These are phyloP conservation scores for Lyophyllum semitale DNA, from an alignment of 768 basidiomycete species.

Conservation along the genomic window DNA sequence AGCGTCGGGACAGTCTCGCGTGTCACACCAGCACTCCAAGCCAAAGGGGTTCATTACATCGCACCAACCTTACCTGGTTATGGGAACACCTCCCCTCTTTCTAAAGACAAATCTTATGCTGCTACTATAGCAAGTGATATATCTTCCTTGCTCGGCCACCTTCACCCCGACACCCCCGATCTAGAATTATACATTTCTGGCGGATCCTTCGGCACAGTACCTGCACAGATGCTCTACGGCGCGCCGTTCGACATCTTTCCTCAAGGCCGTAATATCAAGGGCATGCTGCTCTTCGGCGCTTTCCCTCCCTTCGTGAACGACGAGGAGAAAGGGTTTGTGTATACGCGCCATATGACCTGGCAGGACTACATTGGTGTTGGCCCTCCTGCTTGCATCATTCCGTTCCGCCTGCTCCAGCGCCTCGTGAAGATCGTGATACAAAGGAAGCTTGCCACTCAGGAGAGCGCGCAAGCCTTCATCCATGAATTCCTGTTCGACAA, in stretches of 20 bases:
- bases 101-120: conserved; percentile 30
- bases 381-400: conserved; percentile 33
- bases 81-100: conserved; percentile 42
- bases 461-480: conserved; percentile 38
- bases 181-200: conserved; percentile 45
- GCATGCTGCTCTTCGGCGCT: conserved; percentile 40
- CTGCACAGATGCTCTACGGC: conserved; percentile 53
- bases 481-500: conserved; percentile 32
- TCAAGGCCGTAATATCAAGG: conserved; percentile 41
- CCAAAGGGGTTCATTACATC: conserved; percentile 33
- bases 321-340: conserved; percentile 27
- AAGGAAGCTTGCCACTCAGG: conserved; percentile 33
- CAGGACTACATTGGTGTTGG: conserved; percentile 41
- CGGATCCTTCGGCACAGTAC: conserved; percentile 48
- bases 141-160: conserved; percentile 38
- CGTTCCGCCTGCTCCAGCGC: conserved; percentile 30
- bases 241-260: conserved; percentile 47
- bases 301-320: conserved; percentile 41
- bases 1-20: conserved; percentile 31
- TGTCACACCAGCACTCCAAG: conserved; percentile 20
- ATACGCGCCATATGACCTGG: conserved; percentile 41
- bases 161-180: conserved; percentile 34
- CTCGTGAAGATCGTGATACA: conserved; percentile 28
- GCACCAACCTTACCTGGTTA: conserved; percentile 51
- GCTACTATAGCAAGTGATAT: conserved; percentile 37